phyloP scores from a whole-genome alignment of 2,329 filamentous ascomycete species.

The Colletotrichum magnum region DNA sequence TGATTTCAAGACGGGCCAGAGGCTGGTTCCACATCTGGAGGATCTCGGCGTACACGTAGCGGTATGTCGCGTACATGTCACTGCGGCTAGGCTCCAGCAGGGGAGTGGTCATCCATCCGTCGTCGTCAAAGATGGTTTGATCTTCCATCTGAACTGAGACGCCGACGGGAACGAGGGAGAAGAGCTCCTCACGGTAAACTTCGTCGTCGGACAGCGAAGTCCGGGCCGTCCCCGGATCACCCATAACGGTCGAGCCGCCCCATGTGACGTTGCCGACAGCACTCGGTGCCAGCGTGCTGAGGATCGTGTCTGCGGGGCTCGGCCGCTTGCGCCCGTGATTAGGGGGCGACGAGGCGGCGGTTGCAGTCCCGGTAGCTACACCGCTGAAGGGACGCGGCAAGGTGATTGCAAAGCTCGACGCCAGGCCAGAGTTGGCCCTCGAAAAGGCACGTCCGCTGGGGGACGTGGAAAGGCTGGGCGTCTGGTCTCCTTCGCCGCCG shows the following conservation, averaged over 20 bases:
- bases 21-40: conserved; percentile 77
- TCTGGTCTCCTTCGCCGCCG: conserved; percentile 58
- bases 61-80: conserved; percentile 70
- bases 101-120: conserved; percentile 74
- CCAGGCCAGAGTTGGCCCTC: conserved; percentile 68
- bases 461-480: conserved; percentile 71
- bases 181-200: conserved; percentile 59
- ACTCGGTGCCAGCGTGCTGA: conserved; percentile 67
- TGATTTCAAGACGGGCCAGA: conserved; percentile 73
- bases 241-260: conserved; percentile 61
- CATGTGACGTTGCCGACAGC: conserved; percentile 61
- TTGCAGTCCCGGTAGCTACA: conserved; percentile 47
- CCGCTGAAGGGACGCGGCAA: conserved; percentile 62
- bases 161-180: conserved; percentile 64
- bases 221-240: conserved; percentile 62
- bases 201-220: conserved; percentile 71
- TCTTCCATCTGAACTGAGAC: conserved; percentile 71
- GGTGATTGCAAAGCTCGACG: conserved; percentile 69
- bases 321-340: conserved; percentile 65
- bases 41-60: conserved; percentile 77
- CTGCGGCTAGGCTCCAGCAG: conserved; percentile 68
- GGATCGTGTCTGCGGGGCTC: conserved; percentile 73
- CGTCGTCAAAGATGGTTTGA: conserved; percentile 77
- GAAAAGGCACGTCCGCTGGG: conserved; percentile 68
- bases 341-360: conserved; percentile 59